Base-by-base conservation (phyloP, 2,329 filamentous ascomycete genomes). In the Raffaelea ambrosiae region DNA sequence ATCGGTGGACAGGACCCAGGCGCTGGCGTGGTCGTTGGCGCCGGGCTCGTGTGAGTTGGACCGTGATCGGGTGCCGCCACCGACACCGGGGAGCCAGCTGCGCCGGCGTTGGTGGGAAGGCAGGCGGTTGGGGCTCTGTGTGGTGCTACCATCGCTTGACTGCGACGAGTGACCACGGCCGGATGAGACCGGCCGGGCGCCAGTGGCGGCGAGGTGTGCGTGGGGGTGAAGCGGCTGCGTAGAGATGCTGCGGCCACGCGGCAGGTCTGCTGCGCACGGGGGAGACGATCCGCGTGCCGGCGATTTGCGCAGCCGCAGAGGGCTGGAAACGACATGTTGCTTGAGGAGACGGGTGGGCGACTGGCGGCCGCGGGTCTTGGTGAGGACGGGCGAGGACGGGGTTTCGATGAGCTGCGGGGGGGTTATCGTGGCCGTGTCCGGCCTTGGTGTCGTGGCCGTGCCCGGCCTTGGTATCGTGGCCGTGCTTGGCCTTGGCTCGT, bases 1-100 rank as follows among this genome's bases (percentile, higher is more conserved):
- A 44, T 73, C 73, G 8, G 75, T 71, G 3, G 71, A 65, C 53
- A 81, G 64, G 36, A 82, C 66, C 79, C 79, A 83, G 13, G 63
- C 62, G 58, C 47, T 5, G 48, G 21, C 4, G 21, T 23, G 3
- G 44, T 14, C 8, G 50, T 51, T 19, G 53, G 53, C 4, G 19
- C 41, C 44, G 50, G 54, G 26, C 44, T 70, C 64, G 21, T 59
- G 58, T 5, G 77, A 79, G 48, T 69, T 71, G 13, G 75, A 74
- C 44, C 76, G 69, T 26, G 74, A 76, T 49, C 73, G 62, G 20
- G 63, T 42, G n/a, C 36, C 40, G 13, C 35, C 26, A 19, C 50
- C 46, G 21, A 33, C 65, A 14, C 74, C 73, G 0, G 73, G 71
- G 41, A 81, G 62, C 74, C 74, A 80, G 54, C 73, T 78, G 57